Evolutionary conservation across 495 filamentous ascomycete species (phyloP).

Genomic region (Cryomyces minteri): DNA sequence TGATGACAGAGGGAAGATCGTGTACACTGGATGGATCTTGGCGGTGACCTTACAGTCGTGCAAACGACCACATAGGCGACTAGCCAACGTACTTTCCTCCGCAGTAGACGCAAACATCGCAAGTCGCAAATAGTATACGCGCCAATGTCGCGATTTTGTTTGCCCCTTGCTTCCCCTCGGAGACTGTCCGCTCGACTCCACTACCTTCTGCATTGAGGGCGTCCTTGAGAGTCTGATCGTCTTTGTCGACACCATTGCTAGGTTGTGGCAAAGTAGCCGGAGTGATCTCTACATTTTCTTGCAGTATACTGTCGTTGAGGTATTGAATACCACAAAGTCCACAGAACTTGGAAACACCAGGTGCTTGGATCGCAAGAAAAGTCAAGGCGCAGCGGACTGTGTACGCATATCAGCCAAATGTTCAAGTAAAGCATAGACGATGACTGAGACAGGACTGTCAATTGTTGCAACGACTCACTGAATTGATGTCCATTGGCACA

Average conservation of each 20-base stretch:
- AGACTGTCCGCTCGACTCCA: too few relatives aligned
- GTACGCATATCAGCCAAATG: not conserved
- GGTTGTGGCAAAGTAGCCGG: too few relatives aligned
- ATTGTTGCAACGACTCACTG: not conserved
- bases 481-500: not conserved
- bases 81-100: constrained; percentile 4
- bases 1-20: too few relatives aligned
- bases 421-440: too few relatives aligned
- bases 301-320: not conserved
- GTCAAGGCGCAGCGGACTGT: constrained; percentile 3
- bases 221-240: too few relatives aligned
- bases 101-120: constrained; percentile 4
- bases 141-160: not conserved
- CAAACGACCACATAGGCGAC: too few relatives aligned
- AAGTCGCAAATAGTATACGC: constrained; percentile 1
- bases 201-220: too few relatives aligned
- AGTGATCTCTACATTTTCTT: too few relatives aligned
- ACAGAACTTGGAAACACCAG: constrained; percentile 1
- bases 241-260: too few relatives aligned
- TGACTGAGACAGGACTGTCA: not conserved
- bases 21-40: too few relatives aligned
- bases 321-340: constrained; percentile 4
- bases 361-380: constrained; percentile 5
- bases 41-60: too few relatives aligned
- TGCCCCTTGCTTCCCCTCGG: too few relatives aligned